Evolutionary conservation across 768 basidiomycete genomes (phyloP).

Genomic region (Leccinum longicurvipes): DNA sequence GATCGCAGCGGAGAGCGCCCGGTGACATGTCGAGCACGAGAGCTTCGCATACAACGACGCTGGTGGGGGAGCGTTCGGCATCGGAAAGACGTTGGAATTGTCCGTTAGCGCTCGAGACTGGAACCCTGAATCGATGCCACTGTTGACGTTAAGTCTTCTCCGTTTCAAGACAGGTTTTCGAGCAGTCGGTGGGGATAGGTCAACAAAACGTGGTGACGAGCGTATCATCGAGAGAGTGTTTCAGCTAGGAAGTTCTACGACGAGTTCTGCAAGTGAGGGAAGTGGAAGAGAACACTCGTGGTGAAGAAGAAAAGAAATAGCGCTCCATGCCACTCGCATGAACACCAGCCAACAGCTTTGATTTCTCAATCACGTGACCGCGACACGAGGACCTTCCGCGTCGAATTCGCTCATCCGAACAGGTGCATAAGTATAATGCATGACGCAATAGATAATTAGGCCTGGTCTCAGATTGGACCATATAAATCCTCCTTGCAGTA

Average conservation of each 20-base stretch:
- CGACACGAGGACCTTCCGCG: conserved; percentile 18
- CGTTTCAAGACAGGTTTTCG: conserved; percentile 25
- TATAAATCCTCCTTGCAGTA: too few relatives aligned
- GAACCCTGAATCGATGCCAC: conserved; percentile 13
- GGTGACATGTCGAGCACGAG: conserved; percentile 32
- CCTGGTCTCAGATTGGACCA: too few relatives aligned
- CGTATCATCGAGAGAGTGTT: conserved; percentile 11
- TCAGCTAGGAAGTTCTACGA: background rate
- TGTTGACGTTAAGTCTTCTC: conserved; percentile 25
- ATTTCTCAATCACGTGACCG: conserved; percentile 28
- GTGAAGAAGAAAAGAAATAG: background rate
- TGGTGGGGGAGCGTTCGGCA: background rate
- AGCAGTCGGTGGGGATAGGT: conserved; percentile 6
- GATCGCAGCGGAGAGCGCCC: conserved; percentile 19
- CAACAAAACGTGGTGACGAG: conserved; percentile 12
- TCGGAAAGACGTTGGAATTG: conserved; percentile 17
- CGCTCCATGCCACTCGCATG: background rate
- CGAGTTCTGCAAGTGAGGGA: background rate
- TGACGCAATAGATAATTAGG: too few relatives aligned
- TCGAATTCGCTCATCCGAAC: too few relatives aligned
- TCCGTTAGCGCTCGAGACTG: conserved; percentile 16
- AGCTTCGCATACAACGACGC: conserved; percentile 11
- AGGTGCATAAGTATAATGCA: too few relatives aligned
- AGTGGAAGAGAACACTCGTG: background rate
- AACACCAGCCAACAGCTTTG: conserved; percentile 4